Conservation (phyloP, 495 filamentous ascomycete genomes). For the Coniosporium apollinis region DNA sequence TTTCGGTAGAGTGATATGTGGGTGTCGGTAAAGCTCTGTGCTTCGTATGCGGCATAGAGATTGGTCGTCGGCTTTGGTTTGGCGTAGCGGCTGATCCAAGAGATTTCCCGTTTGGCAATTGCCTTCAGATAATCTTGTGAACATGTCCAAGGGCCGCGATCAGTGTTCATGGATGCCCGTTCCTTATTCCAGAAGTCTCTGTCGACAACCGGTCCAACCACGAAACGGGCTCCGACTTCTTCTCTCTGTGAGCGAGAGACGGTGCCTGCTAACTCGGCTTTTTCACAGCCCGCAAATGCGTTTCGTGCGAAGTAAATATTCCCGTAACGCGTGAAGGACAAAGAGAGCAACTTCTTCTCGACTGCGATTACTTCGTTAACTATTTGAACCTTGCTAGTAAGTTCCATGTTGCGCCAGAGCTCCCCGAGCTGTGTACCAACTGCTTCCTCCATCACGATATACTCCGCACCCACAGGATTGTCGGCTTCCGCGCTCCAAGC, state of each 20-base stretch:
- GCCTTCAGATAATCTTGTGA: constrained; percentile 3
- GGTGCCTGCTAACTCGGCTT: constrained; percentile 1
- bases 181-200: constrained; percentile 2
- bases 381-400: constrained; percentile 10
- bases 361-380: constrained; percentile 18
- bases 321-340: constrained; percentile 11
- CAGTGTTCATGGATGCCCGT: constrained; percentile 1
- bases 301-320: constrained; percentile 1
- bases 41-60: neutral
- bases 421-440: constrained; percentile 11
- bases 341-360: constrained; percentile 14
- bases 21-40: neutral
- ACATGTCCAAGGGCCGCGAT: constrained; percentile 5
- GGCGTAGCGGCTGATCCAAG: constrained; percentile 1
- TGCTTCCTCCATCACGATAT: constrained; percentile 24
- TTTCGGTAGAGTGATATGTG: constrained; percentile 1
- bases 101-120: constrained; percentile 3
- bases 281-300: constrained; percentile 2
- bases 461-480: constrained; percentile 22
- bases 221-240: neutral
- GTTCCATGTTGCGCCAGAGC: constrained; percentile 14
- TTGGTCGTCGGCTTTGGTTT: neutral
- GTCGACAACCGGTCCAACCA: constrained; percentile 2
- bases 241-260: neutral
- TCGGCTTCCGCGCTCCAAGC: constrained; percentile 16